Evolutionary conservation across 202 grass and related monocot genomes (phyloP), one percentile per base, ranked within the genome.

Genomic region (Musa balbisiana): DNA sequence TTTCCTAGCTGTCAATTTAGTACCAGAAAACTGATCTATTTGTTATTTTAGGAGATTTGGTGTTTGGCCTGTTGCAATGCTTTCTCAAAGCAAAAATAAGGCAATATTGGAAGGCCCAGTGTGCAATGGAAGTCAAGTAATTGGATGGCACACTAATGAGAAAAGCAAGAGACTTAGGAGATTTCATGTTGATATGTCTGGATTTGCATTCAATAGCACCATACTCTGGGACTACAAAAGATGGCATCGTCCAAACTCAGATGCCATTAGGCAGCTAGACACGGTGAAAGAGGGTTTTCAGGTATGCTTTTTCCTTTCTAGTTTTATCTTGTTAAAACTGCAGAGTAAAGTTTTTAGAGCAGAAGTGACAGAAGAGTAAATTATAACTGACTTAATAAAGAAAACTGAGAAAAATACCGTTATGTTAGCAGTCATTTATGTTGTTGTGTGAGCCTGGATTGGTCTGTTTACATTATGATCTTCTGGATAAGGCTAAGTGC

Each of bases 131-230:
- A 84, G 64, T 75, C 76, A 92, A 76, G 89, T 99, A 62, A 85
- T 99, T 26, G 95, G 95, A 67, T 99, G 95, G 95, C 89, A 99
- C 58, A 88, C 91, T 66, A 87, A 82, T 58, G 85, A 88, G 22
- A 88, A 88, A 78, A 84, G 53, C 75, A 99, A 82, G 87, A 95
- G 83, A 66, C 81, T 88, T 52, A 86, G 79, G 24, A 99, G 91
- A 85, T 99, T 99, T 88, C 95, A 99, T 90, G 83, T 99, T 73
- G 80, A 90, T 27, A 90, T 94, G 87, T 92, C 91, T 2, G 95
- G 95, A 73, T 99, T 99, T 62, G 95, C 95, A 27, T 99, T 99
- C 89, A 99, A 99, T 24, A 94, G 91, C 77, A 95, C 91, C 60
- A 95, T 99, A 82, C 84, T 99, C 67, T 99, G 95, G 95, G 95